Evolutionary conservation across 2,329 filamentous ascomycete species (phyloP), one percentile per base, ranked within the genome.

Genomic region (Paradendryphiella salina): DNA sequence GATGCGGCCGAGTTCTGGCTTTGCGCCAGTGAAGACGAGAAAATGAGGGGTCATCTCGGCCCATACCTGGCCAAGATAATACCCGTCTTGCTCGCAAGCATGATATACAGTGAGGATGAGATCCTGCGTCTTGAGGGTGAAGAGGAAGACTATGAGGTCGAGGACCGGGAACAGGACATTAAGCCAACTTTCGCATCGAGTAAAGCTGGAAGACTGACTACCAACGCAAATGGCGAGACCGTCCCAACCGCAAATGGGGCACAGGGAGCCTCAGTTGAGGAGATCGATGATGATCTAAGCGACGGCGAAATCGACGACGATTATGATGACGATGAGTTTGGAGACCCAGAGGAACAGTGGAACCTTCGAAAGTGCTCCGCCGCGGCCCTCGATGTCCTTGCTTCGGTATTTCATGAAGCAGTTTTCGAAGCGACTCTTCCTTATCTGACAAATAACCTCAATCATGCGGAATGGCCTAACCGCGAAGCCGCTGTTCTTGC

Each of bases 1-100:
- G 94, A 99, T 71, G 94, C 94, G 7, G 91, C 94, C 4, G 94
- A 99, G 73, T 99, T 99, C 70, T 99, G 95, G 91, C 83, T 99
- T 36, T 90, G 90, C 32, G 86, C 96, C 15, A 92, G 91, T 53
- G 94, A 96, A 71, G 90, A 96, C 69, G 83, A 89, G 34, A 83
- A 87, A 52, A 77, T 97, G 45, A 90, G 90, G 77, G 82, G 85
- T 60, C 82, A 85, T 0, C 79, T 99, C 37, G 85, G 82, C 7
- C 91, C 91, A 0, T 89, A 89, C 68, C 83, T 97, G 48, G 75
- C 82, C 59, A 89, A 89, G 71, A 93, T 97, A 57, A 87, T 99
- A 23, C 94, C 94, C 0, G 88, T 96, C 1, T 78, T 99, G 43
- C 82, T 99, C 6, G 85, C 94, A 60, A 95, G 90, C 70, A 99